These are phyloP conservation scores for Astraeus odoratus DNA, from an alignment of 768 basidiomycete species.

Conservation along the genomic window DNA sequence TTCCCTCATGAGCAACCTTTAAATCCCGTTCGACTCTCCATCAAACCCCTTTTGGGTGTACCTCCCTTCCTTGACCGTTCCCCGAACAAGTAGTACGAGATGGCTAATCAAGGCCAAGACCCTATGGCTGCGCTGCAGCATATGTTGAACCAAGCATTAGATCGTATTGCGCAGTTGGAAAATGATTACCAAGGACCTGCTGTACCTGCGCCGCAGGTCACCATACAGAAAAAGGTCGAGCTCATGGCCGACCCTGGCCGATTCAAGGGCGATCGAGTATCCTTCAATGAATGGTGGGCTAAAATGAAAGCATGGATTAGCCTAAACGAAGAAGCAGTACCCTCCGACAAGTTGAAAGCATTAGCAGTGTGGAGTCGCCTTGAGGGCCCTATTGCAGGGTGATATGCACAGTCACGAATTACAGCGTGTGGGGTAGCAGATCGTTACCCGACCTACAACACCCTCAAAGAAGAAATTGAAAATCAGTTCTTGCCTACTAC, in stretches of 20 bases:
- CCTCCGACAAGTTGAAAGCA: background rate
- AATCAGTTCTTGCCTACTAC: background rate
- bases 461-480: background rate
- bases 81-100: too few relatives aligned
- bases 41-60: too few relatives aligned
- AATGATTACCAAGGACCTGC: too few relatives aligned
- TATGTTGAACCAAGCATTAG: too few relatives aligned
- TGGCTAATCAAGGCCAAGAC: too few relatives aligned
- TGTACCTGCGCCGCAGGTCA: too few relatives aligned
- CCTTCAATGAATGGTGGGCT: background rate
- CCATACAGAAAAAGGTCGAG: background rate
- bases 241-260: background rate
- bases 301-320: background rate
- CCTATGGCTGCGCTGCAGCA: too few relatives aligned
- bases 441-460: background rate
- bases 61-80: too few relatives aligned
- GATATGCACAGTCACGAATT: background rate
- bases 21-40: too few relatives aligned
- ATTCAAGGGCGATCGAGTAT: background rate
- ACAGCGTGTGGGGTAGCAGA: background rate
- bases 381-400: background rate
- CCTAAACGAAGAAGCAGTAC: background rate
- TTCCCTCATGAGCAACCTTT: too few relatives aligned
- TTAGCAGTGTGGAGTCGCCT: background rate
- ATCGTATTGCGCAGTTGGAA: too few relatives aligned